Base-by-base conservation (phyloP, 768 basidiomycete genomes). In the Sarcomyxa edulis region DNA sequence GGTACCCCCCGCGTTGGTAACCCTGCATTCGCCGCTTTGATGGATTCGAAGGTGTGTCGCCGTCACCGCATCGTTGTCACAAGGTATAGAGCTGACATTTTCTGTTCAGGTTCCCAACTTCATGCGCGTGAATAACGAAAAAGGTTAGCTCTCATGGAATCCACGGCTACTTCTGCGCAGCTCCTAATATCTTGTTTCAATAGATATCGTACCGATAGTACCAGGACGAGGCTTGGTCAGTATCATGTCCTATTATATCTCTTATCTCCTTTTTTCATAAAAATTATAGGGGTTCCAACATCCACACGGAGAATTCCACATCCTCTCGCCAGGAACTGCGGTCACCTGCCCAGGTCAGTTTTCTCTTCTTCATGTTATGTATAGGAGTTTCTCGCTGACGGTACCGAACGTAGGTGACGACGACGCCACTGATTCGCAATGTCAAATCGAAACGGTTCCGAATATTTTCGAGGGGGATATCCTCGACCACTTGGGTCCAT, bases 1-100 rank as follows among this genome's bases (percentile, higher is more conserved):
- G 72, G 71, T 3, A 68, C 66, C 24, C 75, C 74, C 6, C 66
- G 74, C 24, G 73, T 77, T 14, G 74, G 75, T 5, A 74, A 73
- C 48, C 35, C 54, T 2, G 68, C 59, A n/a, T 78, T 68, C 45
- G 76, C 68, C n/a, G 33, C 52, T n/a, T 64, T 72, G 24, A 63
- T 78, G 42, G 73, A 76, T 45, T 51, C 62, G 9, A 62, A 66
- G 50, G 71, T 69, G 35, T 30, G 23, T 12, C 4, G 26, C 9
- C 46, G 41, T 11, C 10, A 16, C 35, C 7, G 28, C 7, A 27
- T 31, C 10, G 32, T 18, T 19, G 14, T 35, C 10, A 6, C 12
- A 16, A 32, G 29, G 12, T 26, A 32, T 29, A 42, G 37, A 22
- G 40, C 23, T 25, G 15, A 15, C 18, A 6, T 18, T 26, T 31